Base-by-base conservation (phyloP, 768 basidiomycete genomes). In the Hericium coralloides region DNA sequence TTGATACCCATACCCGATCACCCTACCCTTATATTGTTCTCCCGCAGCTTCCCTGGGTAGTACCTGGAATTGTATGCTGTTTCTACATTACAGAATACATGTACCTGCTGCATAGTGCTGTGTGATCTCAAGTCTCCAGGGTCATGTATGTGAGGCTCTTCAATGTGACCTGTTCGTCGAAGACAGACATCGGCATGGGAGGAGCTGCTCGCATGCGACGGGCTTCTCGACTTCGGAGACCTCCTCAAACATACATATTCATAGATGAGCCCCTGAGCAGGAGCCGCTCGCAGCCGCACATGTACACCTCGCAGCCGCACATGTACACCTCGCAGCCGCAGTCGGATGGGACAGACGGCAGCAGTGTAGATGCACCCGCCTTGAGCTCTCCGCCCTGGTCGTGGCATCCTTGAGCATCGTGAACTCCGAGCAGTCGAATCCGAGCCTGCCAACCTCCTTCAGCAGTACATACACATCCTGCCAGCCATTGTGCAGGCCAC, bases 371-470 rank as follows among this genome's bases (percentile, higher is more conserved):
- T 6, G 88, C 87, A 67, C 80, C 80, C 52, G 67, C 63, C 63
- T 79, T 83, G 49, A 79, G 79, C 37, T 83, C 81, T 90, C 85
- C 6, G 88, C 84, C 58, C 82, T 79, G 49, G 78, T 70, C 8
- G 79, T 82, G 39, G 90, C 71, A 17, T 64, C 68, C 49, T 73
- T 76, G 25, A 92, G 77, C 5, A 72, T 66, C 14, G 67, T 71
- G 31, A 92, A 85, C 69, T 97, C 94, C 4, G 81, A 79, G 48
- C 84, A 80, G 59, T 95, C 92, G 63, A 97, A 97, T 0, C 92
- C 91, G 12, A 97, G 79, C 9, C 70, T 74, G 55, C 89, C 83
- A 4, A 89, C 91, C 64, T 94, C 85, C 3, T 72, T 66, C 15
- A 95, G 71, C 12, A 95, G 73, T 2, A 74, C 72, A 61, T 86